These are phyloP conservation scores for Sequoiadendron giganteum DNA, from an alignment of 75 land plant species.

Conservation along the genomic window DNA sequence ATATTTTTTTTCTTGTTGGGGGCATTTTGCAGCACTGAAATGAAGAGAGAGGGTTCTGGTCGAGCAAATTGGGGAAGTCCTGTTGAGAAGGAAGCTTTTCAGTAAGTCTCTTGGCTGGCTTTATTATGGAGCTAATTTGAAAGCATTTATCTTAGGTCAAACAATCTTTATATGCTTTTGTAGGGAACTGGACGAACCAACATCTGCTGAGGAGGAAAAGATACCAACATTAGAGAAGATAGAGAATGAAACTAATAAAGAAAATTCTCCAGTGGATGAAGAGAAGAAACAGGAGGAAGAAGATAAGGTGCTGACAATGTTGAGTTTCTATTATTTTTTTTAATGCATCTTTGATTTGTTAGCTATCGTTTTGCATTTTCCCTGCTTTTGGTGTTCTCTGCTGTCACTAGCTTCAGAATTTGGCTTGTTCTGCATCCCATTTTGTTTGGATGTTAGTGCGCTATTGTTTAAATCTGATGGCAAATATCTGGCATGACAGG, in stretches of 20 bases:
- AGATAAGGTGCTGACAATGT: constrained; percentile 49
- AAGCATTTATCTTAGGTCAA: not conserved
- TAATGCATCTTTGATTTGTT: not conserved
- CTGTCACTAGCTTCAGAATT: not conserved
- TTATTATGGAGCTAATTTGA: not conserved
- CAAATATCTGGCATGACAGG: constrained; percentile 25
- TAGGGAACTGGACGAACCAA: constrained; percentile 41
- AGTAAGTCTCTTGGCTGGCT: constrained; percentile 23
- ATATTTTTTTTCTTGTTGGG: constrained; percentile 5
- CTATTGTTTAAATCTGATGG: not conserved
- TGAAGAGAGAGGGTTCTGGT: constrained; percentile 50
- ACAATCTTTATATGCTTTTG: constrained; percentile 3
- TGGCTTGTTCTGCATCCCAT: not conserved
- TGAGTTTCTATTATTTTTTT: not conserved
- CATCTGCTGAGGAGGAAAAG: constrained; percentile 31
- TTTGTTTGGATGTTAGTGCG: not conserved
- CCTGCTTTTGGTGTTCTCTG: not conserved
- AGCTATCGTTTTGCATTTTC: not conserved
- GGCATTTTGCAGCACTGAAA: constrained; percentile 28
- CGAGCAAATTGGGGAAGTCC: constrained; percentile 51
- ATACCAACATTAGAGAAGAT: constrained; percentile 22
- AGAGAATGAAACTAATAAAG: constrained; percentile 11
- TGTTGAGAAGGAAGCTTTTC: constrained; percentile 23
- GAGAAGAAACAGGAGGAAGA: constrained; percentile 58
- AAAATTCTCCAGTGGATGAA: constrained; percentile 20